Evolutionary conservation across 208 protist species (phyloP).

Genomic region (Crithidia brevicula): DNA sequence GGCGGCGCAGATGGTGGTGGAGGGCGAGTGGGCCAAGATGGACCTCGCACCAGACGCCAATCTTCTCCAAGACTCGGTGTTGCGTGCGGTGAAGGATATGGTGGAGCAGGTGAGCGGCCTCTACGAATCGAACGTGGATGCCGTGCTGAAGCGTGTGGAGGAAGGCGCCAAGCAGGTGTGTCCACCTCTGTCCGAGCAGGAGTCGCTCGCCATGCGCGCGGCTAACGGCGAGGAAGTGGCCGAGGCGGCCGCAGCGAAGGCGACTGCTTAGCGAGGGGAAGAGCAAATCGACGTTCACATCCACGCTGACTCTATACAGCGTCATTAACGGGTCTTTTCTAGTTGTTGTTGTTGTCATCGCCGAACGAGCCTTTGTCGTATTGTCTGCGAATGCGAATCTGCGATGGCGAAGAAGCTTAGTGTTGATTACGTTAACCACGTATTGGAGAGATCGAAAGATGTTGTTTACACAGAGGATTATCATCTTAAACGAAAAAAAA

Average conservation of each 20-base stretch:
- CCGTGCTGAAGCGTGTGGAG: slow-evolving; percentile 68
- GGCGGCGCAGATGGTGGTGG: slow-evolving; percentile 75
- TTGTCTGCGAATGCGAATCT: too few species aligned
- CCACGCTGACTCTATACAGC: too few species aligned
- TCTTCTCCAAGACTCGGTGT: slow-evolving; percentile 63
- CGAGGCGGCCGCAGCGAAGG: not conserved
- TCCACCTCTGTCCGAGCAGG: slow-evolving; percentile 60
- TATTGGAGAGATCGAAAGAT: too few species aligned
- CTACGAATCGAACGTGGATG: slow-evolving; percentile 68
- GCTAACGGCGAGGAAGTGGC: slow-evolving; percentile 13
- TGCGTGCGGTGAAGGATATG: slow-evolving; percentile 55
- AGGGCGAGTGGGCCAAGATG: slow-evolving; percentile 76
- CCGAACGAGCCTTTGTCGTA: too few species aligned
- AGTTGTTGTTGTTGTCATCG: too few species aligned
- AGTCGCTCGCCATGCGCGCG: slow-evolving; percentile 35
- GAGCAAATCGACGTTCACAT: too few species aligned
- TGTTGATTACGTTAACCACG: too few species aligned
- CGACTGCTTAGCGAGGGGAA: not conserved
- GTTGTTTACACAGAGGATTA: slow-evolving; percentile 8
- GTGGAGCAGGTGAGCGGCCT: slow-evolving; percentile 64
- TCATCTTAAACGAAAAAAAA: too few species aligned
- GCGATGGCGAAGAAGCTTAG: too few species aligned
- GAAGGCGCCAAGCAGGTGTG: slow-evolving; percentile 62
- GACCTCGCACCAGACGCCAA: slow-evolving; percentile 55
- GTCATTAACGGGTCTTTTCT: too few species aligned